Percentiles rank a stretch among this genome's conserved stretches.
Conservation (phyloP, 495 filamentous ascomycete genomes). For the Daldinia caldariorum region DNA sequence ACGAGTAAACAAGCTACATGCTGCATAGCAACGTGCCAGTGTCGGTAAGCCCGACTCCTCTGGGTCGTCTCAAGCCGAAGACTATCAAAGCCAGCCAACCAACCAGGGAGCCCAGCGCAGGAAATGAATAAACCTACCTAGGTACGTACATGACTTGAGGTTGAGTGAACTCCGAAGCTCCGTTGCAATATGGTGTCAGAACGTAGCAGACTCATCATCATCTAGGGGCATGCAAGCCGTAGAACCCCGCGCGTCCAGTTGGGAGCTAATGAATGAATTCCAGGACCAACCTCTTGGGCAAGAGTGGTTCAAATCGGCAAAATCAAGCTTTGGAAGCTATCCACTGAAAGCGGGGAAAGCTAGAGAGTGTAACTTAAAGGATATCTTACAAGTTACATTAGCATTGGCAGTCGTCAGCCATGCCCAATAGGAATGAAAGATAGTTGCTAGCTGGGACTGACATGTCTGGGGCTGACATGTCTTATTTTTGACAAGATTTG, state of each 20-base stretch:
- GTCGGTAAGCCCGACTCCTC: constrained; percentile 5
- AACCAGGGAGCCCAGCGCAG: constrained; percentile 20
- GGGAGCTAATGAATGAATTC: constrained; percentile 17
- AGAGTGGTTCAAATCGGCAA: constrained; percentile 41
- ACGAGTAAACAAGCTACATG: constrained; percentile 7
- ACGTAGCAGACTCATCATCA: constrained; percentile 20
- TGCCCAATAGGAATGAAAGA: constrained; percentile 33
- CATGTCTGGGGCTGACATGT: constrained; percentile 39
- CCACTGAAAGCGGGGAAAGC: constrained; percentile 43
- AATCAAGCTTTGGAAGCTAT: constrained; percentile 43
- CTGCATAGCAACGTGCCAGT: constrained; percentile 9
- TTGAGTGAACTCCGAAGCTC: constrained; percentile 35
- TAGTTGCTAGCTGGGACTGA: constrained; percentile 37
- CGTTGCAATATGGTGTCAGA: constrained; percentile 20
- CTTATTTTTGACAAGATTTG: constrained; percentile 19
- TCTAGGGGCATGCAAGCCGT: constrained; percentile 20
- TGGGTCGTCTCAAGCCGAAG: constrained; percentile 23
- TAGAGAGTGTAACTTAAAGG: constrained; percentile 41
- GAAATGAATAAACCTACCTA: constrained; percentile 24
- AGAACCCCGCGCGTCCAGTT: constrained; percentile 29
- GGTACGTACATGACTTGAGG: constrained; percentile 19
- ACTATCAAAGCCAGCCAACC: constrained; percentile 17
- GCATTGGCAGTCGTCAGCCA: constrained; percentile 21
- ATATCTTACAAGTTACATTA: constrained; percentile 38
- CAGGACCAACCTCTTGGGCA: constrained; percentile 35